A percentile compares a stretch with the other conserved stretches of the same genome.
These are phyloP conservation scores for Lactarius pseudohatsudake DNA, from an alignment of 768 basidiomycete genomes.

Conservation along the genomic window DNA sequence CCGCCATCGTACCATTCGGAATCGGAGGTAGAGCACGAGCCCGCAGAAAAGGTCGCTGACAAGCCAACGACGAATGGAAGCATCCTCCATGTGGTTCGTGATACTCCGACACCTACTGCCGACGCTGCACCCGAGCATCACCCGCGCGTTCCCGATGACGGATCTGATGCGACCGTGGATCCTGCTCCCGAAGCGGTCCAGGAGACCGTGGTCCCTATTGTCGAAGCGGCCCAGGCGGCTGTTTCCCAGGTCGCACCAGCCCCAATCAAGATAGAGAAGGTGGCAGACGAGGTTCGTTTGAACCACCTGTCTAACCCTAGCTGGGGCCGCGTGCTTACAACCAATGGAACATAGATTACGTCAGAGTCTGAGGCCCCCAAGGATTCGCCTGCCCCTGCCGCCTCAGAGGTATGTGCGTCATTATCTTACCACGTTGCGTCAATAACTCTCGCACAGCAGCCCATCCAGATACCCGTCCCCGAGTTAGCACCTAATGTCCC, in stretches of 20 bases:
- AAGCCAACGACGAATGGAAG: slow-evolving; percentile 15
- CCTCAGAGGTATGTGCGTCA: slow-evolving; percentile 7
- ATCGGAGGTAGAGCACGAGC: slow-evolving; percentile 14
- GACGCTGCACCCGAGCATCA: slow-evolving; percentile 6
- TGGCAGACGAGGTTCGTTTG: slow-evolving; percentile 12
- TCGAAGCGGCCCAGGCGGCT: slow-evolving; percentile 10
- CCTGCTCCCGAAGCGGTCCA: slow-evolving; percentile 15
- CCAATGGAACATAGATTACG: background rate
- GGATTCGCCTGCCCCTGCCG: background rate
- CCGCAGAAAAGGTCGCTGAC: slow-evolving; percentile 14
- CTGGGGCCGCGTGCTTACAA: background rate
- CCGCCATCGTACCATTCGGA: slow-evolving; percentile 12
- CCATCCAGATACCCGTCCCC: background rate
- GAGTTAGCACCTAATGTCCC: background rate
- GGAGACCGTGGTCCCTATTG: slow-evolving; percentile 1
- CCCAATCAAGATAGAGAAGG: slow-evolving; percentile 16
- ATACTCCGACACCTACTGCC: slow-evolving; percentile 4
- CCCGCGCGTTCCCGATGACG: background rate
- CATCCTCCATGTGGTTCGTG: slow-evolving; percentile 12
- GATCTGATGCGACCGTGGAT: background rate
- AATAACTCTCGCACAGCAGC: background rate
- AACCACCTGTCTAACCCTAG: background rate
- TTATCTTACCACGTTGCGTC: background rate
- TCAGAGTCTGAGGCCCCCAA: slow-evolving; percentile 1
- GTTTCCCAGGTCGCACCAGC: slow-evolving; percentile 19